Percentiles rank a stretch among this genome's conserved stretches.
phyloP scores from a whole-genome alignment of 1,139 yeast genomes.

The Zygosaccharomyces pseudobailii region DNA sequence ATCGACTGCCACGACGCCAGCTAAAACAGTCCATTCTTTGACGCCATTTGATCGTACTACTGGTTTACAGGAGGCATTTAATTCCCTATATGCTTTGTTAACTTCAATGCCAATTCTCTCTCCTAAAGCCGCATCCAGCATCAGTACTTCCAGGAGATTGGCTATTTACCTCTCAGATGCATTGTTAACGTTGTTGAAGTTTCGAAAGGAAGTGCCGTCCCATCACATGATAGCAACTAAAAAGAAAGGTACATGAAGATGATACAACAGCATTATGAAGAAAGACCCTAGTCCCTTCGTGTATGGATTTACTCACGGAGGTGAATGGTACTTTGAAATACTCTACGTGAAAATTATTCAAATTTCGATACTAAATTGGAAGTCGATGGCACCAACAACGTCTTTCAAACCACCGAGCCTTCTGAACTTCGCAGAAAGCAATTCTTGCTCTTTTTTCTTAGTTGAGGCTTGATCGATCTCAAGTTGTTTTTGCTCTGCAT shows the following conservation, averaged over 20 bases:
- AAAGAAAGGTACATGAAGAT: neutral
- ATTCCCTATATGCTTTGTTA: slow-evolving; percentile 29
- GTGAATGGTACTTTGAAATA: neutral
- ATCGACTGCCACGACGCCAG: slow-evolving; percentile 58
- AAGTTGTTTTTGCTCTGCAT: slow-evolving; percentile 37
- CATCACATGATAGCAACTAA: neutral
- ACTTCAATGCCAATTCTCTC: slow-evolving; percentile 36
- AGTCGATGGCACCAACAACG: slow-evolving; percentile 42
- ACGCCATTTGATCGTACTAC: slow-evolving; percentile 53
- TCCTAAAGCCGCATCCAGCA: slow-evolving; percentile 12
- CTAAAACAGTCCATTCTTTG: slow-evolving; percentile 79
- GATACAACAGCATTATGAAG: neutral
- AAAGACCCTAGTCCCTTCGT: neutral
- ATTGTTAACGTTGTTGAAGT: neutral
- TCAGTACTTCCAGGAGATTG: neutral
- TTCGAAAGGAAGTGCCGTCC: neutral
- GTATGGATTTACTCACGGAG: neutral
- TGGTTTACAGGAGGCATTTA: slow-evolving; percentile 54
- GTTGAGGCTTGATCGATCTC: slow-evolving; percentile 35
- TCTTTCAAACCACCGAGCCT: slow-evolving; percentile 45
- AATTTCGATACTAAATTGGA: slow-evolving; percentile 41
- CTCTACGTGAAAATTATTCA: slow-evolving; percentile 12
- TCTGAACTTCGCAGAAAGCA: slow-evolving; percentile 36
- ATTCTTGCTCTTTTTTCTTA: slow-evolving; percentile 35
- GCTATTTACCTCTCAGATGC: neutral